A percentile compares a stretch with the other conserved stretches of the same genome.
Conservation (phyloP, 805 yeast species). For the Myxozyma neglecta region DNA sequence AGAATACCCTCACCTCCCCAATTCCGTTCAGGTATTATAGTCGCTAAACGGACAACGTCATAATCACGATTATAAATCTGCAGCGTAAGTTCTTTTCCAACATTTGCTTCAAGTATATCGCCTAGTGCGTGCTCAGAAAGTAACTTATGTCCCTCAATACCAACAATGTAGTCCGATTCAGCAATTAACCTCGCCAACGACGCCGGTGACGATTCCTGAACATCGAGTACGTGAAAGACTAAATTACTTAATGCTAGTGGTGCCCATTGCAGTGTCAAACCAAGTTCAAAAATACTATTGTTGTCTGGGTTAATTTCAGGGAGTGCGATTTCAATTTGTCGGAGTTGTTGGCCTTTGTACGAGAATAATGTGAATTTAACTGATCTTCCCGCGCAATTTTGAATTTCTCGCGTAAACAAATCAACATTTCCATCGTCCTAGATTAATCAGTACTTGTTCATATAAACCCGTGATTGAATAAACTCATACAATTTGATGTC, state of each 20-base stretch:
- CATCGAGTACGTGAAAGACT: constrained; percentile 81
- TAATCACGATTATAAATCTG: constrained; percentile 87
- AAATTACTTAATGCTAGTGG: constrained; percentile 73
- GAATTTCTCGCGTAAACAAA: constrained; percentile 22
- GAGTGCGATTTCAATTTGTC: constrained; percentile 47
- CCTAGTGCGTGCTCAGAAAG: constrained; percentile 18
- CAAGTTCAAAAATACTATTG: constrained; percentile 38
- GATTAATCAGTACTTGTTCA: not conserved
- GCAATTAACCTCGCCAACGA: constrained; percentile 78
- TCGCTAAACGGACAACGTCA: constrained; percentile 82
- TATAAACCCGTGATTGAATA: not conserved
- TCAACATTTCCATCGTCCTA: constrained; percentile 25
- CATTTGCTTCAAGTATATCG: constrained; percentile 19
- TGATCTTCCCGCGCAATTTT: constrained; percentile 28
- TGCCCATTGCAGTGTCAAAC: constrained; percentile 65
- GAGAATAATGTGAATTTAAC: constrained; percentile 31
- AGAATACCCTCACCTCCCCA: constrained; percentile 85
- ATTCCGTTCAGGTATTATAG: constrained; percentile 64
- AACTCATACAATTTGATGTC: constrained; percentile 51
- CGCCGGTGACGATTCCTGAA: constrained; percentile 78
- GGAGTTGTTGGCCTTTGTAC: constrained; percentile 32
- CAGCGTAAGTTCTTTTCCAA: constrained; percentile 36
- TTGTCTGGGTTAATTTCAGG: not conserved
- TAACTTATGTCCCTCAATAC: constrained; percentile 71
- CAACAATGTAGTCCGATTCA: constrained; percentile 83